phyloP scores from a whole-genome alignment of 2,329 filamentous ascomycete genomes.

The Paecilomyces niveus region DNA sequence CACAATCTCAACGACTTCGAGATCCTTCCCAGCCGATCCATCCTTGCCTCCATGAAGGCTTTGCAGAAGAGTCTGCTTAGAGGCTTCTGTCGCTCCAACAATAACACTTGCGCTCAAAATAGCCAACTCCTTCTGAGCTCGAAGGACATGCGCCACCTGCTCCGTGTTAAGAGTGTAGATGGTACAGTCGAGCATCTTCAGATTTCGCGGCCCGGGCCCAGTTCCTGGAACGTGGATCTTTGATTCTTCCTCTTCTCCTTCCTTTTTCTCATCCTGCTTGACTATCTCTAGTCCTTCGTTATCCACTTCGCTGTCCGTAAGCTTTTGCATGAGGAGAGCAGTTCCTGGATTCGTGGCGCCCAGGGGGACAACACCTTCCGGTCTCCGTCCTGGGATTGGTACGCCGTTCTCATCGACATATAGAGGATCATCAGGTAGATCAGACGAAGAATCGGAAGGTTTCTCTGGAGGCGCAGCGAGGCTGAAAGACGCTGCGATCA shows the following conservation, averaged over 20 bases:
- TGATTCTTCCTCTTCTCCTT: slow-evolving; percentile 8
- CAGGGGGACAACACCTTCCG: slow-evolving; percentile 6
- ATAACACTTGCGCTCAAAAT: slow-evolving; percentile 32
- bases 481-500: slow-evolving; percentile 34
- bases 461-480: slow-evolving; percentile 22
- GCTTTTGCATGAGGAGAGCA: slow-evolving; percentile 5
- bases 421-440: slow-evolving; percentile 12
- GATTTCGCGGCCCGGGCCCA: slow-evolving; percentile 20
- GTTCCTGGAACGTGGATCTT: slow-evolving; percentile 24
- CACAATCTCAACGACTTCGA: slow-evolving; percentile 36
- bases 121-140: slow-evolving; percentile 29
- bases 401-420: slow-evolving; percentile 8
- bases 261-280: neutral
- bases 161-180: slow-evolving; percentile 32
- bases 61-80: slow-evolving; percentile 26
- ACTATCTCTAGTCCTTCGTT: neutral
- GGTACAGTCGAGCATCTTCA: slow-evolving; percentile 33
- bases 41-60: slow-evolving; percentile 13
- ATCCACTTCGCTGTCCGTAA: slow-evolving; percentile 1
- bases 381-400: slow-evolving; percentile 5
- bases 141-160: slow-evolving; percentile 27
- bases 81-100: slow-evolving; percentile 26
- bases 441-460: slow-evolving; percentile 13
- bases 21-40: slow-evolving; percentile 12
- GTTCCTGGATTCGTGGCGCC: neutral